phyloP scores from a whole-genome alignment of 352 stramenopile genomes.

The Phytophthora cajani region DNA sequence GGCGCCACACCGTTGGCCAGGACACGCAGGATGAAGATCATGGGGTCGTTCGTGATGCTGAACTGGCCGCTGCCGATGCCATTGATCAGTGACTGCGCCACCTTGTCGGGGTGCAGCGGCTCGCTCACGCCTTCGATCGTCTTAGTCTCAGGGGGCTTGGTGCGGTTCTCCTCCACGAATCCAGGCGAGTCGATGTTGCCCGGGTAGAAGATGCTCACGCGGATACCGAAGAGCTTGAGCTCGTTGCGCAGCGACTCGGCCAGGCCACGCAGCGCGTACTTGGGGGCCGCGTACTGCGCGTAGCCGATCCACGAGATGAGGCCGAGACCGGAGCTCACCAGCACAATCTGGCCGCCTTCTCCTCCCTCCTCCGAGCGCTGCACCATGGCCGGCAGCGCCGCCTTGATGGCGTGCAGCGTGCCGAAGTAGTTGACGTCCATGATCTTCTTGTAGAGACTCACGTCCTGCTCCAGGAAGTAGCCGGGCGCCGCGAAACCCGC shows the following conservation, averaged over 20 bases:
- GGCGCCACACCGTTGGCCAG: slow-evolving; percentile 80
- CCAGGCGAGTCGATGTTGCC: slow-evolving; percentile 87
- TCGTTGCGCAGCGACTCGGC: slow-evolving; percentile 84
- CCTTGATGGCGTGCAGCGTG: slow-evolving; percentile 79
- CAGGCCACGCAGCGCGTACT: slow-evolving; percentile 85
- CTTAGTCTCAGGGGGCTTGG: slow-evolving; percentile 75
- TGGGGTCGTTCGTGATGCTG: slow-evolving; percentile 81
- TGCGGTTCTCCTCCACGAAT: slow-evolving; percentile 77
- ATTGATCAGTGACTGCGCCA: slow-evolving; percentile 73
- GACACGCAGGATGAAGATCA: slow-evolving; percentile 75
- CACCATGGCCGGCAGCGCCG: slow-evolving; percentile 82
- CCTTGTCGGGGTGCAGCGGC: slow-evolving; percentile 56
- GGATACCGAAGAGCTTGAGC: slow-evolving; percentile 73
- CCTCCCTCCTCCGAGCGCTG: slow-evolving; percentile 60
- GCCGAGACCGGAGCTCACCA: slow-evolving; percentile 73
- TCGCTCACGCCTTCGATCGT: slow-evolving; percentile 75
- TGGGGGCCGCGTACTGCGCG: slow-evolving; percentile 78
- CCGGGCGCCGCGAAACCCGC: slow-evolving; percentile 66
- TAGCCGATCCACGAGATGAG: slow-evolving; percentile 88
- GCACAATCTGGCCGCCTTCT: slow-evolving; percentile 70
- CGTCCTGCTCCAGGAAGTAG: slow-evolving; percentile 81
- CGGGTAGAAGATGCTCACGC: slow-evolving; percentile 80
- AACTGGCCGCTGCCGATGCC: slow-evolving; percentile 74
- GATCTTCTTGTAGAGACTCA: slow-evolving; percentile 74
- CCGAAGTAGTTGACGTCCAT: slow-evolving; percentile 92